Percentiles rank a stretch among this genome's conserved stretches.
phyloP scores from a whole-genome alignment of 2,329 filamentous ascomycete genomes.

The Fusarium fujikuroi region DNA sequence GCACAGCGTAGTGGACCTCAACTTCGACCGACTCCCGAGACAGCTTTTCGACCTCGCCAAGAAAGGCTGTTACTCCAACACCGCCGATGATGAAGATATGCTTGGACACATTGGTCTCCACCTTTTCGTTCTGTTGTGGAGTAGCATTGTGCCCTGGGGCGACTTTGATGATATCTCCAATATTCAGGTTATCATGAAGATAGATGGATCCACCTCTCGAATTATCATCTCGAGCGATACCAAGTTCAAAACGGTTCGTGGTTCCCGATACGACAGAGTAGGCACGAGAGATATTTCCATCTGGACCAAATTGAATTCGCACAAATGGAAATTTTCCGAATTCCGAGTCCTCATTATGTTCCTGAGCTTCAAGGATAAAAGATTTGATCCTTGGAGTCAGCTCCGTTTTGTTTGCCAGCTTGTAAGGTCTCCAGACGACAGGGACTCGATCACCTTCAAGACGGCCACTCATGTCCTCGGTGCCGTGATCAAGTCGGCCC shows the following conservation, averaged over 20 bases:
- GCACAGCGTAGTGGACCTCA: slow-evolving; percentile 20
- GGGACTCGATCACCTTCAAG: slow-evolving; percentile 15
- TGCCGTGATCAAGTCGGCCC: slow-evolving; percentile 2
- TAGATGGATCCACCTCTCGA: slow-evolving; percentile 25
- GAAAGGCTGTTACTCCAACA: slow-evolving; percentile 21
- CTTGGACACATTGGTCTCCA: not conserved
- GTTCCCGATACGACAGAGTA: slow-evolving; percentile 27
- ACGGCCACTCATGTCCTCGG: slow-evolving; percentile 23
- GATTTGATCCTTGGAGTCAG: slow-evolving; percentile 17
- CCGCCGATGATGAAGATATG: slow-evolving; percentile 25
- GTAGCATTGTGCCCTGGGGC: not conserved
- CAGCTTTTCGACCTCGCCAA: not conserved
- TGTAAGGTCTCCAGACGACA: slow-evolving; percentile 22
- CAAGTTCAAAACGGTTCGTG: slow-evolving; percentile 4
- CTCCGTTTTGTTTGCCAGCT: not conserved
- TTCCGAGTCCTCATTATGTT: not conserved
- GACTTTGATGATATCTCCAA: slow-evolving; percentile 15
- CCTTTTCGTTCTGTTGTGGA: accelerated
- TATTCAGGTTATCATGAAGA: not conserved
- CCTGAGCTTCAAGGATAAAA: slow-evolving; percentile 4
- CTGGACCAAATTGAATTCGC: slow-evolving; percentile 9
- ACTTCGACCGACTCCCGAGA: not conserved
- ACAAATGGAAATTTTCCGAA: slow-evolving; percentile 18
- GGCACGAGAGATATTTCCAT: slow-evolving; percentile 8
- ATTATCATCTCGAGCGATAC: slow-evolving; percentile 7